Evolutionary conservation across 306 rosid genomes (phyloP).

Genomic region (Albizia julibrissin): DNA sequence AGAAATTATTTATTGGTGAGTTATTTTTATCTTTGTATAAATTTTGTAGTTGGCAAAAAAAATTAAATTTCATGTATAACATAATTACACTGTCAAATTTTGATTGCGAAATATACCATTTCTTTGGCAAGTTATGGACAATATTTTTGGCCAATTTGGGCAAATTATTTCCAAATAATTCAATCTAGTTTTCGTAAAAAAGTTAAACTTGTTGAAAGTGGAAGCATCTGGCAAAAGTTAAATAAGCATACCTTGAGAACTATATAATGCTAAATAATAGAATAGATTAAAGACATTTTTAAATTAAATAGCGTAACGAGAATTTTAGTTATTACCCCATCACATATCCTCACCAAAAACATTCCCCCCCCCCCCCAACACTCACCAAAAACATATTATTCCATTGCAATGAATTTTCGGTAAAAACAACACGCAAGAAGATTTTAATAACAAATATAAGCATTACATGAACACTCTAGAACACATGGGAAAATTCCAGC

Average conservation of each 20-base stretch:
- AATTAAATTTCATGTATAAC: too few species aligned
- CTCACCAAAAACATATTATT: background rate
- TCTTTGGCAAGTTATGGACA: background rate
- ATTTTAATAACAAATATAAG: background rate
- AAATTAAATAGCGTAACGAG: background rate
- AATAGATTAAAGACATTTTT: too few species aligned
- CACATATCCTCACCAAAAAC: too few species aligned
- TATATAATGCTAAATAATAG: too few species aligned
- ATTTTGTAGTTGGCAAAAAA: too few species aligned
- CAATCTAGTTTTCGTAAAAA: too few species aligned
- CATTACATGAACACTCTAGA: constrained; percentile 25
- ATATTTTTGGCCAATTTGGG: background rate
- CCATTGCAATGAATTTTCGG: background rate
- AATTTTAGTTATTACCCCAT: background rate
- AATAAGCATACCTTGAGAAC: too few species aligned
- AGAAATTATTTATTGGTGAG: too few species aligned
- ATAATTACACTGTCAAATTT: background rate
- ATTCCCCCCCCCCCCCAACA: too few species aligned
- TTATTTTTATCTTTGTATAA: too few species aligned
- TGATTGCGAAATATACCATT: background rate
- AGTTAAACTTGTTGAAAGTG: background rate
- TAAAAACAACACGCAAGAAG: background rate
- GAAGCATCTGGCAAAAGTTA: too few species aligned
- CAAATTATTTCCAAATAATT: background rate
- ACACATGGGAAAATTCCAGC: constrained; percentile 27